Conservation (phyloP, 345 rosid genomes). For the Erucastrum elatum region DNA sequence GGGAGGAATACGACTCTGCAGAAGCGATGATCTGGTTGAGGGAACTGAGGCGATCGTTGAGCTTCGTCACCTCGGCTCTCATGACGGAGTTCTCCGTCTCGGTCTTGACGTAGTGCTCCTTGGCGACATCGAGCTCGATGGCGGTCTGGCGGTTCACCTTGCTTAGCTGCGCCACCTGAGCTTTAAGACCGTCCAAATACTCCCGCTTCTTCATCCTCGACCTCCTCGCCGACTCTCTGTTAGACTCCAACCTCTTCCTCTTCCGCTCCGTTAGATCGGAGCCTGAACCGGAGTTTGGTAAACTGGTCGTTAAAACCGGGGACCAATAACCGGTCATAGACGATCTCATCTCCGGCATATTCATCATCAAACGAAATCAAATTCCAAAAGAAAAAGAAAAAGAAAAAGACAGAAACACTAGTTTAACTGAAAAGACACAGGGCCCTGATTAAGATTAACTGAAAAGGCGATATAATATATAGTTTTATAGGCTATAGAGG, state of each 20-base stretch:
- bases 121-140: slow-evolving; percentile 49
- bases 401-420: not conserved
- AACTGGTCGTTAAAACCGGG: slow-evolving; percentile 30
- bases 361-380: slow-evolving; percentile 23
- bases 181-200: slow-evolving; percentile 57
- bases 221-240: slow-evolving; percentile 84
- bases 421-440: slow-evolving; percentile 18
- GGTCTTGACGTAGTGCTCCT: slow-evolving; percentile 47
- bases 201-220: slow-evolving; percentile 89
- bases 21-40: slow-evolving; percentile 60
- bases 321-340: slow-evolving; percentile 38
- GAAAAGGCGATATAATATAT: not conserved
- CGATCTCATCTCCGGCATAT: slow-evolving; percentile 58
- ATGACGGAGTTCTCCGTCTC: slow-evolving; percentile 76
- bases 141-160: slow-evolving; percentile 53
- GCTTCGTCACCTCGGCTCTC: slow-evolving; percentile 69
- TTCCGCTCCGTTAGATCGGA: slow-evolving; percentile 64
- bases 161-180: slow-evolving; percentile 47
- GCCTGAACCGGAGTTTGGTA: slow-evolving; percentile 58
- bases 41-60: slow-evolving; percentile 61
- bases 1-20: slow-evolving; percentile 30
- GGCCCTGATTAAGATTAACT: slow-evolving; percentile 2
- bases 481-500: slow-evolving; percentile 21
- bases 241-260: slow-evolving; percentile 73
- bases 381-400: not conserved